phyloP scores from a whole-genome alignment of 371 early-diverging fungal species.

The Actinomortierella ambigua region DNA sequence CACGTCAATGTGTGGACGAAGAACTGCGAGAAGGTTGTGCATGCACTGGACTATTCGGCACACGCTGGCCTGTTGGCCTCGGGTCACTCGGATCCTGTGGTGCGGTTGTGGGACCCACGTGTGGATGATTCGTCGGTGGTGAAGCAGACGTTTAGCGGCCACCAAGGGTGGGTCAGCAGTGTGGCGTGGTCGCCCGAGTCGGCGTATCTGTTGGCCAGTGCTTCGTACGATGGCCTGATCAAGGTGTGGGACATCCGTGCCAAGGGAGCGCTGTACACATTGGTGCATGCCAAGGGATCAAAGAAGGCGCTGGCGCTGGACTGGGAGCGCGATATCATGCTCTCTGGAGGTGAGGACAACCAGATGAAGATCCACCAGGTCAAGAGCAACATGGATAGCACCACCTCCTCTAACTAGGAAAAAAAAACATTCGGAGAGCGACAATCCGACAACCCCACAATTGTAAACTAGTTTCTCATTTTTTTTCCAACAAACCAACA shows the following conservation, averaged over 20 bases:
- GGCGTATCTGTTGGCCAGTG: conserved; percentile 75
- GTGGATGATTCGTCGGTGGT: conserved; percentile 77
- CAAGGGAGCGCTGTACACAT: conserved; percentile 74
- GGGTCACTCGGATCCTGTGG: conserved; percentile 81
- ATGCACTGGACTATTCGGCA: conserved; percentile 74
- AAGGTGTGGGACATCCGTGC: conserved; percentile 95
- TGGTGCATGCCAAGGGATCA: conserved; percentile 49
- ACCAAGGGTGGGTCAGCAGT: conserved; percentile 81
- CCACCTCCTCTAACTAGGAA: too few relatives aligned
- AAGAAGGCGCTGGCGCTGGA: conserved; percentile 81
- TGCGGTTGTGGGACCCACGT: conserved; percentile 92
- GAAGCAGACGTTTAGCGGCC: conserved; percentile 78
- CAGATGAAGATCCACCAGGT: conserved; percentile 74
- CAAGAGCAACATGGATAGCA: conserved; percentile 29
- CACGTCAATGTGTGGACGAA: conserved; percentile 77
- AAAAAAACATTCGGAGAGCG: too few relatives aligned
- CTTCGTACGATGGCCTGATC: conserved; percentile 87
- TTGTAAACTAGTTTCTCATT: too few relatives aligned
- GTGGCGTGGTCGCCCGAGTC: conserved; percentile 88
- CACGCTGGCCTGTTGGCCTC: conserved; percentile 78
- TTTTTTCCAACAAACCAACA: too few relatives aligned
- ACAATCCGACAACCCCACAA: too few relatives aligned
- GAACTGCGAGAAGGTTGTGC: conserved; percentile 89
- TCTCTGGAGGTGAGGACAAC: conserved; percentile 87
- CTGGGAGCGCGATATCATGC: conserved; percentile 76